Percentiles rank a stretch among this genome's conserved stretches.
Evolutionary conservation across 177 flowering plant species (phyloP).

Genomic region (Tripterygium wilfordii): DNA sequence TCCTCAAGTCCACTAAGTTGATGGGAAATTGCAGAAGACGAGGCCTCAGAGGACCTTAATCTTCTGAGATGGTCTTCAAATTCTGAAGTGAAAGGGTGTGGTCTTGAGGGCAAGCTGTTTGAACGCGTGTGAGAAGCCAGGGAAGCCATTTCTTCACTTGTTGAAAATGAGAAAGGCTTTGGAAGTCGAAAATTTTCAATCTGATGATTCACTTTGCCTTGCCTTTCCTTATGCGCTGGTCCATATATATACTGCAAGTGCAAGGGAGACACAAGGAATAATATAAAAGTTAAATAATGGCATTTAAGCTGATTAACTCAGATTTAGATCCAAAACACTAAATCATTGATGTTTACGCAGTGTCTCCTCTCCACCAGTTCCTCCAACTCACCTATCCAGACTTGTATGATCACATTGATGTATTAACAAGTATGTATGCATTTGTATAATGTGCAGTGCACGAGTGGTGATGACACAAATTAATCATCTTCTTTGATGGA

Average conservation of each 20-base stretch:
- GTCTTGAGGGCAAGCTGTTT: constrained; percentile 26
- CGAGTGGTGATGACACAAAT: not conserved
- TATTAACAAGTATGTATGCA: not conserved
- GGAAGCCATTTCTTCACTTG: constrained; percentile 7
- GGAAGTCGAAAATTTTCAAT: too few relatives aligned
- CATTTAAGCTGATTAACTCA: not conserved
- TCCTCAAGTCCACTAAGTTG: constrained; percentile 17
- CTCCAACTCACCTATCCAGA: not conserved
- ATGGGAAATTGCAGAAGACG: constrained; percentile 16
- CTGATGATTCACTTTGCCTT: not conserved
- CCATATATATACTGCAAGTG: not conserved
- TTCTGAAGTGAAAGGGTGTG: constrained; percentile 13
- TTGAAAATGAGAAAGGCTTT: not conserved
- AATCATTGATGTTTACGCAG: constrained; percentile 3
- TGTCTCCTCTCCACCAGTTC: constrained; percentile 12
- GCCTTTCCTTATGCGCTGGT: not conserved
- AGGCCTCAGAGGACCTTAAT: constrained; percentile 18
- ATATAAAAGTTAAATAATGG: not conserved
- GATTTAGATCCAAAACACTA: constrained; percentile 3
- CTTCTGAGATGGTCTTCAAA: constrained; percentile 15
- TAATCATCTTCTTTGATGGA: not conserved
- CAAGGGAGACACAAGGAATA: constrained; percentile 3
- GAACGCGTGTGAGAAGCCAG: constrained; percentile 20
- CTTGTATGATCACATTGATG: not conserved
- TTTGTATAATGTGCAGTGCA: not conserved